phyloP scores from a whole-genome alignment of 805 yeast species.

The Cyberlindnera samutprakarnensis region DNA sequence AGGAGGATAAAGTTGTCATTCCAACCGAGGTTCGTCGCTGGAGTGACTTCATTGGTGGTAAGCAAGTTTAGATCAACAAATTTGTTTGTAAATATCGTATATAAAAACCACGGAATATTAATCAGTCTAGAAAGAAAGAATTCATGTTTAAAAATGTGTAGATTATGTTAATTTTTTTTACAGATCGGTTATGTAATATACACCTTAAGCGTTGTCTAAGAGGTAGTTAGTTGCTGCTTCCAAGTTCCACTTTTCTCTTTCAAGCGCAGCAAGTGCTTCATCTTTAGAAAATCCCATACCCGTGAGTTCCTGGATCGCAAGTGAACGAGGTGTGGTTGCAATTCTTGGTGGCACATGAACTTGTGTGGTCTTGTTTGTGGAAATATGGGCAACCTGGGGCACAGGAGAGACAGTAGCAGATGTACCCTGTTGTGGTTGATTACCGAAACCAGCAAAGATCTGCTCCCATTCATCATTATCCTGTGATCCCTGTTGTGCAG shows the following conservation, averaged over 20 bases:
- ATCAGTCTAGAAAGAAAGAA: no score
- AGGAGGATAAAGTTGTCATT: slow-evolving; percentile 43
- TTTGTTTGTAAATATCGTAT: no score
- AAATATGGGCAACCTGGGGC: background rate
- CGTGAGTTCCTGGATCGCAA: slow-evolving; percentile 68
- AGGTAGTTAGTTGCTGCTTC: slow-evolving; percentile 84
- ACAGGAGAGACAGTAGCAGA: slow-evolving; percentile 2
- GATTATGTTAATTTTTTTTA: background rate
- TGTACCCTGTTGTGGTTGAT: slow-evolving; percentile 25
- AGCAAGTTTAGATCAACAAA: slow-evolving; percentile 64
- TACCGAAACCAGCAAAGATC: slow-evolving; percentile 83
- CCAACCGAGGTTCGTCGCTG: slow-evolving; percentile 90
- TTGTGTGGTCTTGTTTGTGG: background rate
- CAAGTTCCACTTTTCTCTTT: slow-evolving; percentile 62
- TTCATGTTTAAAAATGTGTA: no score
- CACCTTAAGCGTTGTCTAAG: slow-evolving; percentile 51
- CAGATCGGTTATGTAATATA: background rate
- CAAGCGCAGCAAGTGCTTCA: slow-evolving; percentile 62
- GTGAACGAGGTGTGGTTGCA: slow-evolving; percentile 39
- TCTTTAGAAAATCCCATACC: slow-evolving; percentile 83
- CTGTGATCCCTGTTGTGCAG: slow-evolving; percentile 8
- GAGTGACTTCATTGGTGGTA: slow-evolving; percentile 95
- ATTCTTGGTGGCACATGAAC: slow-evolving; percentile 19
- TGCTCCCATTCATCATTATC: slow-evolving; percentile 86
- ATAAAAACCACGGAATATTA: no score